A percentile compares a stretch with the other conserved stretches of the same genome.
phyloP scores from a whole-genome alignment of 2,329 filamentous ascomycete genomes.

The Nectriaceae sp. region DNA sequence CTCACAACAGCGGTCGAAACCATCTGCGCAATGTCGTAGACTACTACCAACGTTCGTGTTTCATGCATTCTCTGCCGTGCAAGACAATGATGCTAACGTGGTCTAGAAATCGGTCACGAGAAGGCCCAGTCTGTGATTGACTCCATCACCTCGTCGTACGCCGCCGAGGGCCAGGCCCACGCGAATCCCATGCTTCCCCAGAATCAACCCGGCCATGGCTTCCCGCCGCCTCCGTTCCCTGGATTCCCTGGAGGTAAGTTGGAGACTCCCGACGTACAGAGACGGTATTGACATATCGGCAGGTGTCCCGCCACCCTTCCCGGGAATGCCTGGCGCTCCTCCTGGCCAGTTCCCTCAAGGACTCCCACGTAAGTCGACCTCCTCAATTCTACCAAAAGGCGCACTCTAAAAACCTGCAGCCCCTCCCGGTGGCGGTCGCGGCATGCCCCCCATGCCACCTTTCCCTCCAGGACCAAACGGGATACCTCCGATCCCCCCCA shows the following conservation, averaged over 20 bases:
- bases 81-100: slow-evolving; percentile 6
- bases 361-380: slow-evolving; percentile 53
- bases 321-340: slow-evolving; percentile 47
- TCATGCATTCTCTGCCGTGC: not conserved
- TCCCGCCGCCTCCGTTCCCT: slow-evolving; percentile 60
- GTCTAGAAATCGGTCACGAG: slow-evolving; percentile 90
- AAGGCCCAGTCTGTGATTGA: slow-evolving; percentile 99
- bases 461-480: slow-evolving; percentile 25
- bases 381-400: not conserved
- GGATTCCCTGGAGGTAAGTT: slow-evolving; percentile 50
- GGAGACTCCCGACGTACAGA: too few species aligned
- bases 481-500: slow-evolving; percentile 37
- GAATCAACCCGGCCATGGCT: slow-evolving; percentile 60
- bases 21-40: slow-evolving; percentile 97
- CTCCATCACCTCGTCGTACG: slow-evolving; percentile 94
- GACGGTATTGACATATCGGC: slow-evolving; percentile 32
- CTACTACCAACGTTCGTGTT: slow-evolving; percentile 84
- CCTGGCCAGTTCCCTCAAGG: slow-evolving; percentile 44
- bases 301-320: slow-evolving; percentile 61
- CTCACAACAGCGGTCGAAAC: slow-evolving; percentile 95
- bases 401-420: slow-evolving; percentile 19
- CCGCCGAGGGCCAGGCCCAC: slow-evolving; percentile 85
- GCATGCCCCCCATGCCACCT: slow-evolving; percentile 46
- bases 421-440: slow-evolving; percentile 56
- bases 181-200: slow-evolving; percentile 81